Evolutionary conservation across 2,329 filamentous ascomycete genomes (phyloP).

Genomic region (Venturia nashicola): DNA sequence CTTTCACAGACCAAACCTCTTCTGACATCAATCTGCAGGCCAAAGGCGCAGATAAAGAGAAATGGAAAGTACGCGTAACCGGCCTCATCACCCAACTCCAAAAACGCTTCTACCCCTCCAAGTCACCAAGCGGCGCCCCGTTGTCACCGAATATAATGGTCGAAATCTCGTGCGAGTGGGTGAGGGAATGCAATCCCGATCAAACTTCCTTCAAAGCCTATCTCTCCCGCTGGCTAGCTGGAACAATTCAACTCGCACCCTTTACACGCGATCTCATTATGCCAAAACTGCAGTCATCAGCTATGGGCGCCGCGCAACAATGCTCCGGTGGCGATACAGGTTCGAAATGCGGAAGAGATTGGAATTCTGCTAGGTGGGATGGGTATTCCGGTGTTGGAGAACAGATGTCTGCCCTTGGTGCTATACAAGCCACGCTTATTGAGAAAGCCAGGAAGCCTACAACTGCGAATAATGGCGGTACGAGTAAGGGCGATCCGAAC

Average conservation of each 20-base stretch:
- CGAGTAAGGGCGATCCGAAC: slow-evolving; percentile 34
- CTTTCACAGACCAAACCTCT: not conserved
- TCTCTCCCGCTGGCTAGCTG: slow-evolving; percentile 52
- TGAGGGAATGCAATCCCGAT: slow-evolving; percentile 46
- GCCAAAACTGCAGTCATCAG: slow-evolving; percentile 38
- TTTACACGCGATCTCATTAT: slow-evolving; percentile 37
- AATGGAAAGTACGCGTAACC: slow-evolving; percentile 16
- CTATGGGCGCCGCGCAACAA: slow-evolving; percentile 44
- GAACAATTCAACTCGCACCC: slow-evolving; percentile 44
- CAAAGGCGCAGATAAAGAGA: slow-evolving; percentile 5
- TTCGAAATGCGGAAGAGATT: slow-evolving; percentile 50
- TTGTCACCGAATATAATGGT: slow-evolving; percentile 44
- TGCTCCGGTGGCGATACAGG: slow-evolving; percentile 47
- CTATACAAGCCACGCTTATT: slow-evolving; percentile 51
- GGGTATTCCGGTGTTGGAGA: slow-evolving; percentile 52
- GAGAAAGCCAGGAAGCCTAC: slow-evolving; percentile 18
- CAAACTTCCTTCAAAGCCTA: slow-evolving; percentile 59
- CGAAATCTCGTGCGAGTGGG: slow-evolving; percentile 52
- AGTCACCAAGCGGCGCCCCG: slow-evolving; percentile 40
- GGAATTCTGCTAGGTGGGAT: slow-evolving; percentile 32
- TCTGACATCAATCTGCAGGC: not conserved
- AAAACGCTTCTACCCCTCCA: slow-evolving; percentile 41
- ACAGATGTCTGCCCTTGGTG: slow-evolving; percentile 57
- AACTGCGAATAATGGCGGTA: slow-evolving; percentile 44
- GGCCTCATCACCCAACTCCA: slow-evolving; percentile 44